These are phyloP conservation scores for Hyaloscypha finlandica DNA, from an alignment of 495 filamentous ascomycete species.

Conservation along the genomic window DNA sequence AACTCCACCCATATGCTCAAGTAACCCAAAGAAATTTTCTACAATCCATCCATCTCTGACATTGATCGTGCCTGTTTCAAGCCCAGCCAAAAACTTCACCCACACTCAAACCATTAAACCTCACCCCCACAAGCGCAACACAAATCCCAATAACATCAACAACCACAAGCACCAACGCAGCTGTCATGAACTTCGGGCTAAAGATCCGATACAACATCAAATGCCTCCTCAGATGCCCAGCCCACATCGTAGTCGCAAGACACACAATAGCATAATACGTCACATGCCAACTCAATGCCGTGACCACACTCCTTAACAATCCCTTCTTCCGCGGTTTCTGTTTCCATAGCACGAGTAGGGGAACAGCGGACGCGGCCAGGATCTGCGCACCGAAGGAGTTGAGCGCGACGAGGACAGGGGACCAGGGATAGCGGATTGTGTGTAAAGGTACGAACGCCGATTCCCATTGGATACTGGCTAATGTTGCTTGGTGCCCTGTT, in stretches of 20 bases:
- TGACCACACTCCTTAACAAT: conserved; percentile 67
- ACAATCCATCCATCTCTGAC: neutral
- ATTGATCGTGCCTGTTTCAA: neutral
- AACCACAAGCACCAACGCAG: conserved; percentile 67
- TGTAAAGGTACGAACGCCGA: conserved; percentile 89
- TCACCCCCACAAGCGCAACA: conserved; percentile 68
- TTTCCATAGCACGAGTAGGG: conserved; percentile 87
- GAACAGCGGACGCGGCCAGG: conserved; percentile 73
- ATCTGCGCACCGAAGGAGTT: conserved; percentile 93
- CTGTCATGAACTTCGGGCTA: conserved; percentile 84
- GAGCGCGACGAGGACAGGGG: conserved; percentile 74
- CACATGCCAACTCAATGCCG: conserved; percentile 70
- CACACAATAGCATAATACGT: conserved; percentile 80
- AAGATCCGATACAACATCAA: conserved; percentile 99
- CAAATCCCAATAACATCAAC: conserved; percentile 74
- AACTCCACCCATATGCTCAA: conserved; percentile 2
- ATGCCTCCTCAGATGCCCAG: conserved; percentile 82
- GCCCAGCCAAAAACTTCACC: conserved; percentile 87
- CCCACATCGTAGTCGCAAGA: conserved; percentile 76
- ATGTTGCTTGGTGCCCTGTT: conserved; percentile 91
- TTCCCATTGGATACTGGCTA: conserved; percentile 94
- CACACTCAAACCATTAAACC: conserved; percentile 74
- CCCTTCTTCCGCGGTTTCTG: conserved; percentile 55
- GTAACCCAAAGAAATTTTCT: neutral
- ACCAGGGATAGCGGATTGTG: conserved; percentile 85